These are phyloP conservation scores for Linderniella brevidens DNA, from an alignment of 257 asterid species.

Conservation along the genomic window DNA sequence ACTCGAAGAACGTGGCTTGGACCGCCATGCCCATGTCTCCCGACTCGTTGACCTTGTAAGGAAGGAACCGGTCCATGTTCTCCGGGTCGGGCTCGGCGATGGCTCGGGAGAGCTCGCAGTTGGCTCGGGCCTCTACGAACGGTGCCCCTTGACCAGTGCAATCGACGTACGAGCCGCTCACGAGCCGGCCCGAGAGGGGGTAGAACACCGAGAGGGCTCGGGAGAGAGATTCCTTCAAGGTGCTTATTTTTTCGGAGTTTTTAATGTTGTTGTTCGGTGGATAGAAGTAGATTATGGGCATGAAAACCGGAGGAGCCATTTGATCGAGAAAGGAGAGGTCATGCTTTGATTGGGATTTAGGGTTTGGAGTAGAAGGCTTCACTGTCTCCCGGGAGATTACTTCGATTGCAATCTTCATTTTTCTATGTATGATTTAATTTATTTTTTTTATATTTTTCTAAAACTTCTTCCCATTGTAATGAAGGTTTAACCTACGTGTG, in stretches of 20 bases:
- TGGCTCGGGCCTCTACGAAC: slow-evolving; percentile 20
- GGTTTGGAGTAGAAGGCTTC: slow-evolving; percentile 28
- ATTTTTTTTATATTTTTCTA: no score
- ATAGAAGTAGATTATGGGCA: slow-evolving; percentile 31
- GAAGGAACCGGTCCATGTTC: slow-evolving; percentile 21
- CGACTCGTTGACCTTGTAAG: slow-evolving; percentile 14
- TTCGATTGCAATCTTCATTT: slow-evolving; percentile 17
- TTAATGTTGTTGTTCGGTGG: slow-evolving; percentile 6
- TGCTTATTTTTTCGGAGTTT: slow-evolving; percentile 8
- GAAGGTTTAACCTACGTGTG: no score
- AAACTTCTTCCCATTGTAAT: no score
- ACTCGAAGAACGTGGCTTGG: slow-evolving; percentile 19
- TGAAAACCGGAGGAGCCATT: slow-evolving; percentile 21
- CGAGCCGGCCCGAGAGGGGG: slow-evolving; percentile 37
- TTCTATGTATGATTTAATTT: no score
- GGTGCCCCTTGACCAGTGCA: slow-evolving; percentile 32
- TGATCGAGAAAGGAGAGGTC: slow-evolving; percentile 40
- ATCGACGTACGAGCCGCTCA: slow-evolving; percentile 13
- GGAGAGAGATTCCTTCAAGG: slow-evolving; percentile 27
- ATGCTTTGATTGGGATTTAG: slow-evolving; percentile 10
- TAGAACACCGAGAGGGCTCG: slow-evolving; percentile 18
- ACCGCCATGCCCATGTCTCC: slow-evolving; percentile 12
- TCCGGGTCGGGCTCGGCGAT: slow-evolving; percentile 14
- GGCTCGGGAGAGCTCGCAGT: slow-evolving; percentile 14
- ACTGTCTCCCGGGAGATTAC: slow-evolving; percentile 20